Conservation (phyloP, 768 basidiomycete genomes). For the Hericium alpestre region DNA sequence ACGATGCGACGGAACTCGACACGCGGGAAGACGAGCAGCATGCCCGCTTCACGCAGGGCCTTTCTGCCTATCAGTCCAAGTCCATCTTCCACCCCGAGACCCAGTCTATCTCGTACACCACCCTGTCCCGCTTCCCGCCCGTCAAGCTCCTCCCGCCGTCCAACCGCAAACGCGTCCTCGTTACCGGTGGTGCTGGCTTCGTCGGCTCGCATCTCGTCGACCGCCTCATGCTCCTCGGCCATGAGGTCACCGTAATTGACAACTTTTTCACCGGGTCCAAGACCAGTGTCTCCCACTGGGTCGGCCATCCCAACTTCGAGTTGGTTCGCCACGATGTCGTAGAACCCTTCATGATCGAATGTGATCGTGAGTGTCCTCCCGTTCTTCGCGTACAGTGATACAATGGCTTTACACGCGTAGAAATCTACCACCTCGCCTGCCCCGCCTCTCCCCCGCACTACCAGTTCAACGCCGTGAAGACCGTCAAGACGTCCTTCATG, state of each 20-base stretch:
- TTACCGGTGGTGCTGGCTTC: slow-evolving; percentile 98
- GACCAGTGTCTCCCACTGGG: slow-evolving; percentile 93
- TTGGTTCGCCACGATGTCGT: slow-evolving; percentile 96
- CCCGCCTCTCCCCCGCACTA: slow-evolving; percentile 97
- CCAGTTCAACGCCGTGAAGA: slow-evolving; percentile 96
- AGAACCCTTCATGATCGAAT: slow-evolving; percentile 97
- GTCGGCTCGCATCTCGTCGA: slow-evolving; percentile 98
- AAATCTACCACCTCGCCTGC: slow-evolving; percentile 98
- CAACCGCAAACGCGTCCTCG: slow-evolving; percentile 77
- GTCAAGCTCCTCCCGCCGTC: slow-evolving; percentile 77
- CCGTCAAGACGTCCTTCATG: slow-evolving; percentile 96
- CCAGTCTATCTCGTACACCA: slow-evolving; percentile 83
- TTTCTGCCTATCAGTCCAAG: slow-evolving; percentile 59
- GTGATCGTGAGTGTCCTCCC: slow-evolving; percentile 61
- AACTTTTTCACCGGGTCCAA: slow-evolving; percentile 99
- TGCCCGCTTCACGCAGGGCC: slow-evolving; percentile 41
- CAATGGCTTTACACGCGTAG: slow-evolving; percentile 25
- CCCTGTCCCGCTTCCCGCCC: slow-evolving; percentile 84
- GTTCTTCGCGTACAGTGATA: not conserved
- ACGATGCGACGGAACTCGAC: slow-evolving; percentile 28
- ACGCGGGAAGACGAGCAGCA: slow-evolving; percentile 33
- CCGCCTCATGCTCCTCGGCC: slow-evolving; percentile 93
- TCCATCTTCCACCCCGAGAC: slow-evolving; percentile 76
- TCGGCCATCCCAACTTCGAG: slow-evolving; percentile 98
- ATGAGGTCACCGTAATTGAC: slow-evolving; percentile 94